Evolutionary conservation across 2,329 filamentous ascomycete species (phyloP), one percentile per base, ranked within the genome.

Genomic region (Cladophialophora exuberans): DNA sequence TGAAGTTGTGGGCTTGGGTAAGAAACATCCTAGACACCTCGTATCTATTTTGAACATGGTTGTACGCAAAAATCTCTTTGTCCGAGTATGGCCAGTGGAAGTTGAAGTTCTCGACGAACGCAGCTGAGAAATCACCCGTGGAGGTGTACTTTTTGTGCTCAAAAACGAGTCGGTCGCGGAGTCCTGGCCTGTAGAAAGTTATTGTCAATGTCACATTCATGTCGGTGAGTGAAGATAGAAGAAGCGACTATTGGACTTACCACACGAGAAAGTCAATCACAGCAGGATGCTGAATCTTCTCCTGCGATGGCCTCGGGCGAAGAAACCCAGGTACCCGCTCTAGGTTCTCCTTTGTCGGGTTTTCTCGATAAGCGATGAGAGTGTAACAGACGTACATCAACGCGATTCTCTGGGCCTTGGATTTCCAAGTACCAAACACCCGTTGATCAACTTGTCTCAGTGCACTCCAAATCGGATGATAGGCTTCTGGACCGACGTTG

Each of bases 351-450:
- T 56, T 48, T 18, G 52, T 60, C 1, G 61, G 61, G 31, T 57
- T 51, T 28, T 62, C 61, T 35, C 61, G 57, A 25, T 54, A 63
- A 20, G 55, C 57, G 18, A 63, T 60, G 28, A 62, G 39, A 7
- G 59, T 61, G 18, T 62, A 57, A 33, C 61, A 63, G 36, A 60
- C 58, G 23, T 63, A 63, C 61, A 63, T 63, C 47, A 63, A 41
- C 10, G 61, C 61, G 18, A 63, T 56, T 13, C 61, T 51, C 25
- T 61, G 59, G 6, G 61, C 59, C 18, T 57, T 62, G 15, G 57
- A 62, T 13, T 52, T 60, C 61, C 61, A 63, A 4, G 60, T 60
- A 15, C 61, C 61, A 42, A 63, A 62, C 17, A 63, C 61, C 17
- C 51, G 43, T 36, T 63, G 59, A 36, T 63, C 61, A 17, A 63